Conservation (phyloP, 2,329 filamentous ascomycete genomes). For the Trichoderma afroharzianum region DNA sequence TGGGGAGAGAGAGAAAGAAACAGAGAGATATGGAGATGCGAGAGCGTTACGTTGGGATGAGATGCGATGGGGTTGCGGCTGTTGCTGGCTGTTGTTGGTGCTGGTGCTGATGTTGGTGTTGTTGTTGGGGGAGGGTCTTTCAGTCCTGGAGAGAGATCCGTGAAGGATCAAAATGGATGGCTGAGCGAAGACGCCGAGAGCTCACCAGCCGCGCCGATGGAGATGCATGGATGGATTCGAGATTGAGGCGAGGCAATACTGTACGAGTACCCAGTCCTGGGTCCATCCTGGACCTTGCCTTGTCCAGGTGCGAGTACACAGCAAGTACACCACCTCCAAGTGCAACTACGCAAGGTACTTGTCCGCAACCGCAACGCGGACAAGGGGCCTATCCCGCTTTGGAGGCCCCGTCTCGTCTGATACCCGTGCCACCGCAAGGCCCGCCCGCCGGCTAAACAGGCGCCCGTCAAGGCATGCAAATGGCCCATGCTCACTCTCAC, state of each 20-base stretch:
- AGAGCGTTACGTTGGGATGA: background rate
- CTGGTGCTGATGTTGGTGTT: background rate
- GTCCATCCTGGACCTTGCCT: background rate
- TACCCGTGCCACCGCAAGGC: constrained; percentile 14
- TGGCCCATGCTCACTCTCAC: constrained; percentile 5
- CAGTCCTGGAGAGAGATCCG: background rate
- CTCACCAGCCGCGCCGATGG: background rate
- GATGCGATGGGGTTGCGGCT: constrained; percentile 1
- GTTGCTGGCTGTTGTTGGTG: background rate
- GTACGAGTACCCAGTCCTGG: background rate
- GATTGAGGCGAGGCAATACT: background rate
- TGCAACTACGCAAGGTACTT: background rate
- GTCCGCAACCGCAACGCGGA: background rate
- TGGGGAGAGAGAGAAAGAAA: background rate
- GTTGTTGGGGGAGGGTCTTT: background rate
- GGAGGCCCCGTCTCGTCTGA: background rate
- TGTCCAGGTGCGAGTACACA: background rate
- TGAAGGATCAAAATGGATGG: background rate
- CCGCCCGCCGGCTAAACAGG: constrained; percentile 18
- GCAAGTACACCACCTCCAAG: background rate
- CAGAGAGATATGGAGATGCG: background rate
- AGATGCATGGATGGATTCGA: background rate
- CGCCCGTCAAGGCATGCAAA: constrained; percentile 10
- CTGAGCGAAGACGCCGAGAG: background rate
- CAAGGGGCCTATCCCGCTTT: background rate